Base-by-base conservation (phyloP, 768 basidiomycete species). In the Aureoboletus auriporus region DNA sequence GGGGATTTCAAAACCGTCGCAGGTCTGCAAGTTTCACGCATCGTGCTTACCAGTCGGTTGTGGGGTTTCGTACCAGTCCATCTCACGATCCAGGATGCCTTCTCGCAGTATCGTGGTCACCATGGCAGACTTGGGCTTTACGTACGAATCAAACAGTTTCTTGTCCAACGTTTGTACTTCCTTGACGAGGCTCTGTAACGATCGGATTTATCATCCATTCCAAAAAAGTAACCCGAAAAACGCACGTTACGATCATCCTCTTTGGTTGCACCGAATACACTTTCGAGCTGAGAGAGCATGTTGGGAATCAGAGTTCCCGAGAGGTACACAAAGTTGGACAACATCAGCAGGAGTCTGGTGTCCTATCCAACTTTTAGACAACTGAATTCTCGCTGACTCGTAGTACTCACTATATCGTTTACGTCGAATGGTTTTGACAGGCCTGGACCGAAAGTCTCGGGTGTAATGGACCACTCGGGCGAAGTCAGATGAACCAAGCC, bases 1-100 rank as follows among this genome's bases (percentile, higher is more conserved):
- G 16, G 11, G 17, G 11, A 7, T 26, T 16, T 60, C 17, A 49
- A 36, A 33, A n/a, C 26, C 33, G 5, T 37, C 27, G 16, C 5
- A 30, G 10, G 26, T 20, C 14, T 27, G n/a, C 29, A 10, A 37
- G 17, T 29, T n/a, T 34, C 28, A 31, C n/a, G 42, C 2, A 13
- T 13, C 26, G 38, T 39, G 38, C 78, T 42, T 59, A 88, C 95
- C 93, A 53, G 83, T 88, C 5, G 96, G 96, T 61, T 95, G 93
- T 4, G 88, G 84, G 0, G 90, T 92, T 56, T 93, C 87, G 58
- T 84, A 89, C 96, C 96, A 99, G 62, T 97, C 91, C 77, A 97
- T 89, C 29, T 77, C 71, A 26, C 73, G 73, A 43, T 88, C 79
- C 27, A 96, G 71, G 39, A 99, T 86, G 9, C 96, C 96, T 44